Evolutionary conservation across 768 basidiomycete genomes (phyloP), one percentile per base, ranked within the genome.

Genomic region (Suillus paluster): DNA sequence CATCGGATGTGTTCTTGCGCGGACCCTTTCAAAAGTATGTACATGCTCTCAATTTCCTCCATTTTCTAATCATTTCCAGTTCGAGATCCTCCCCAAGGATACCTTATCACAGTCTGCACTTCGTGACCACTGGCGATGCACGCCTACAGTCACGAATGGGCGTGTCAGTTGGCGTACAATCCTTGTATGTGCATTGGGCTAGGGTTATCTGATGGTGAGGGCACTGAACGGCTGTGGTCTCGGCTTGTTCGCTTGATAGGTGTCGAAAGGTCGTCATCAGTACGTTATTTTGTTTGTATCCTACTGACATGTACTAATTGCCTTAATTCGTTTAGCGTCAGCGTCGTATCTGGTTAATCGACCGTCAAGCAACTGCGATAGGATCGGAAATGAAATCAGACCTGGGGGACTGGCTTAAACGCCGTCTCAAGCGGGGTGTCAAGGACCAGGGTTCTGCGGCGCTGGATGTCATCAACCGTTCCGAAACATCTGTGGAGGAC

Each of bases 141-240:
- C 62, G 76, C 76, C 0, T 79, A 77, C 59, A 75, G 72, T 27
- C 79, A 79, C 55, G 70, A 77, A 50, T 79, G 75, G 77, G 63
- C 73, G 9, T 61, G 63, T 50, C 63, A 64, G 44, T 44, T 64
- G 5, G 25, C 39, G 3, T 73, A 70, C 58, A 75, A 78, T 56
- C 77, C 79, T 2, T 64, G 59, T 8, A 21, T 65, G 19, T 7
- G 25, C 6, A 11, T 33, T 11, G 61, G 64, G 10, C 34, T 62
- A 9, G 61, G 64, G 1, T 41, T 65, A 9, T 54, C 60, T 30
- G 44, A 65, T 62, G 64, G 60, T 19, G 57, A 62, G 33, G 64
- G 64, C 7, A 62, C 54, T 5, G 56, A 64, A 23, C 60, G 73
- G 2, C 61, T 78, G 2, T 81, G 80, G 79, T 78, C 75, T 0